These are phyloP conservation scores for Aspergillus diversus DNA, from an alignment of 495 filamentous ascomycete species.

Conservation along the genomic window DNA sequence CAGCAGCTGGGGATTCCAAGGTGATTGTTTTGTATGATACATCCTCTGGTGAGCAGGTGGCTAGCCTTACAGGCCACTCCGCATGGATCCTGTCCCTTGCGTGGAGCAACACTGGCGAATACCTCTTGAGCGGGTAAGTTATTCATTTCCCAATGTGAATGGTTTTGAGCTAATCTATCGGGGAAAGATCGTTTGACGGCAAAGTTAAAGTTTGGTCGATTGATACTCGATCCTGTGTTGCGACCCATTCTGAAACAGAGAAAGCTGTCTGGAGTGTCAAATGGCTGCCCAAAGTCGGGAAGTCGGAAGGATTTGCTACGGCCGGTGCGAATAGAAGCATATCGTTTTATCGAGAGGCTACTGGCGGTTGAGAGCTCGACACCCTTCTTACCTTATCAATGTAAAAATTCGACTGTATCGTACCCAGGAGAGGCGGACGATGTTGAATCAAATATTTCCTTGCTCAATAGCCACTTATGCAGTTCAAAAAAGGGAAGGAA, in stretches of 20 bases:
- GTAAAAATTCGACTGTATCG: neutral
- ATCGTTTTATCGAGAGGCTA: slow-evolving; percentile 90
- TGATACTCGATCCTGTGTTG: slow-evolving; percentile 79
- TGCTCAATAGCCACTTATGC: neutral
- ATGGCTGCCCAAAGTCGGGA: slow-evolving; percentile 80
- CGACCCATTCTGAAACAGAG: slow-evolving; percentile 90
- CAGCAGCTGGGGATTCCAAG: slow-evolving; percentile 88
- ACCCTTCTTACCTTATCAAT: neutral
- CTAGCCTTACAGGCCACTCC: slow-evolving; percentile 75
- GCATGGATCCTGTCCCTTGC: slow-evolving; percentile 89
- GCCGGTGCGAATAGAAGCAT: slow-evolving; percentile 80
- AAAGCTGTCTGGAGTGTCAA: slow-evolving; percentile 83
- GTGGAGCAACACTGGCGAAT: slow-evolving; percentile 94
- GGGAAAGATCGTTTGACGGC: slow-evolving; percentile 72
- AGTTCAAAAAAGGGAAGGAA: neutral
- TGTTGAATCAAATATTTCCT: slow-evolving; percentile 1
- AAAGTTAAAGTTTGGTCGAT: slow-evolving; percentile 96
- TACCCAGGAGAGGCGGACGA: neutral
- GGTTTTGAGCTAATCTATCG: slow-evolving; percentile 18
- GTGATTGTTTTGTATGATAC: slow-evolving; percentile 93
- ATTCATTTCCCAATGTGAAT: neutral
- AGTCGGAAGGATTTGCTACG: slow-evolving; percentile 84
- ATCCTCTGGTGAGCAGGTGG: slow-evolving; percentile 87
- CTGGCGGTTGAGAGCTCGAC: slow-evolving; percentile 58
- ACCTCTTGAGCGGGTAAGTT: slow-evolving; percentile 78